Base-by-base conservation (phyloP, 805 yeast genomes). In the Middelhovenomyces tepae region DNA sequence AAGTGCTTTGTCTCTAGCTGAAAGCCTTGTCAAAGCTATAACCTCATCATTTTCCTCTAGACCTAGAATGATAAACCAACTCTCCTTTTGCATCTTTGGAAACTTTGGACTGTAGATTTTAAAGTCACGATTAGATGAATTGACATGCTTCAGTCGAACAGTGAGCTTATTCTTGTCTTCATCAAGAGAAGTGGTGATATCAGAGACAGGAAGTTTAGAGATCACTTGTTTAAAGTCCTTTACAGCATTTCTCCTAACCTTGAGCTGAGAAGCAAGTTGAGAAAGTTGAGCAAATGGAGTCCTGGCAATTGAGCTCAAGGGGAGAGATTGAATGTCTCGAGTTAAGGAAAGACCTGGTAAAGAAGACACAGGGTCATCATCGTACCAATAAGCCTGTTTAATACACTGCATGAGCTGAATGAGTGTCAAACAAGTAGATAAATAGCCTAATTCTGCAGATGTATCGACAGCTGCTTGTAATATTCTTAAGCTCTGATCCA, bases 401-500 rank as follows among this genome's bases (percentile, higher is more conserved):
- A 91, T 68, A 57, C 91, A 76, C 49, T 78, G 85, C 87, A 89
- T 78, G 30, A 82, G 60, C 42, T 65, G 65, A 22, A 89, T 68
- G 36, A 86, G 67, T 35, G 65, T 65, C 45, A 75, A 40, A 0
- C 77, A 84, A 0, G 84, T 71, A 4, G 66, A 51, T 28, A 77
- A 61, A 46, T 73, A 78, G 0, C 95, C 95, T 44, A 76, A 50
- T 46, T 89, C 96, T 2, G 95, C 74, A 1, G 91, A 76, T 14
- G 83, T 84, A 57, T 91, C 99, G 38, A 89, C 78, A 45, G 72
- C 79, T 0, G 97, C 96, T 53, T 91, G 98, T 34, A 87, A 59
- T 42, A 91, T 79, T 71, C 98, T 94, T 50, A 91, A 64, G 5
- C 94, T 75, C 60, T 91, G 98, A 51, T 93, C 99, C 37, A 91